phyloP scores from a whole-genome alignment of 2,329 filamentous ascomycete genomes.

The Arachnopeziza araneosa region DNA sequence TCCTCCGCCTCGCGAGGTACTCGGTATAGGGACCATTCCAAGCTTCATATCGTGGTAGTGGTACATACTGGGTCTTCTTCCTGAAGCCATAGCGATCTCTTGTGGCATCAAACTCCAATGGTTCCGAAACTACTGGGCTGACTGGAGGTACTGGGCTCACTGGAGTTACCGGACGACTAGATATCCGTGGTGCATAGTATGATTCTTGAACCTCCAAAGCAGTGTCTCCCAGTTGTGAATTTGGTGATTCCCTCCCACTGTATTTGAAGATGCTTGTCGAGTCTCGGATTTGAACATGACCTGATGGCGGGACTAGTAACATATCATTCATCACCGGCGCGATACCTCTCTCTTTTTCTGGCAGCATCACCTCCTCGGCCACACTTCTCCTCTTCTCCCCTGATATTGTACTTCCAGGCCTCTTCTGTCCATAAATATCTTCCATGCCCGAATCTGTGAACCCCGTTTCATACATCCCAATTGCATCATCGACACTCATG shows the following conservation, averaged over 20 bases:
- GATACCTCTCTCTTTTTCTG: background rate
- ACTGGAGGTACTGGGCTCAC: no score
- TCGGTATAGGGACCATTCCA: slow-evolving; percentile 74
- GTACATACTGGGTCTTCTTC: slow-evolving; percentile 77
- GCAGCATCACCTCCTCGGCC: background rate
- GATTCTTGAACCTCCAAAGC: background rate
- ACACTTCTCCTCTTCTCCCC: slow-evolving; percentile 11
- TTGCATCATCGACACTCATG: slow-evolving; percentile 61
- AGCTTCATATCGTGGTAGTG: slow-evolving; percentile 68
- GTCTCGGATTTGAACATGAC: background rate
- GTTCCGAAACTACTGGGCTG: slow-evolving; percentile 1
- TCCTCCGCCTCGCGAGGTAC: slow-evolving; percentile 67
- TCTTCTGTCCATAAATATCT: slow-evolving; percentile 25
- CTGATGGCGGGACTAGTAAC: background rate
- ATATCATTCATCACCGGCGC: background rate
- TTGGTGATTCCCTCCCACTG: background rate
- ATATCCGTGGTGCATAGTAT: background rate
- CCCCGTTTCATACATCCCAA: slow-evolving; percentile 63
- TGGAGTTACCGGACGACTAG: slow-evolving; percentile 12
- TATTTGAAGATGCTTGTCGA: background rate
- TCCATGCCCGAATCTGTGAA: slow-evolving; percentile 49
- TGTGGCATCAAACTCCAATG: slow-evolving; percentile 17
- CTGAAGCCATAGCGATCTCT: slow-evolving; percentile 90
- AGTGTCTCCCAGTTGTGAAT: background rate
- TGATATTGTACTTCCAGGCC: slow-evolving; percentile 21